Evolutionary conservation across 1,284 basidiomycete genomes (phyloP).

Genomic region (Microbotryomycetes sp.): DNA sequence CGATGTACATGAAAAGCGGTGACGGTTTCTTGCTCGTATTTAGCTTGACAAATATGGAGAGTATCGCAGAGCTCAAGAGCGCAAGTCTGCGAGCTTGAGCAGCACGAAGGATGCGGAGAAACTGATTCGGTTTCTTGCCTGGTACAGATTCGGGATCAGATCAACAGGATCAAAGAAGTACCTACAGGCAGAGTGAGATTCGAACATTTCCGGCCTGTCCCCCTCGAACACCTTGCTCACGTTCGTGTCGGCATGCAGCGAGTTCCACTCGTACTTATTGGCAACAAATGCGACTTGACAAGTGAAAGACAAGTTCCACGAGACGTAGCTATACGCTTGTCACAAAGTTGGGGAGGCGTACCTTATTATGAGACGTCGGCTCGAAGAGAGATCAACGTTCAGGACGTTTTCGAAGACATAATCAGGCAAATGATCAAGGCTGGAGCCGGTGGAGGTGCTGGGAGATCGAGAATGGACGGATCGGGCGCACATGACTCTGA

Average conservation of each 20-base stretch:
- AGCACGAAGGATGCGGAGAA: too few species aligned
- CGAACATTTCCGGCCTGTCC: too few species aligned
- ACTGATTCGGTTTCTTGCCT: too few species aligned
- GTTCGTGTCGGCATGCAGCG: slow-evolving; percentile 23
- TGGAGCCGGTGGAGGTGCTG: slow-evolving; percentile 9
- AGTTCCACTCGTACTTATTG: slow-evolving; percentile 72
- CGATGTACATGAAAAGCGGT: slow-evolving; percentile 45
- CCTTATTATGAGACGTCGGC: slow-evolving; percentile 80
- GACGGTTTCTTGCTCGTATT: slow-evolving; percentile 75
- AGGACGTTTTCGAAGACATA: slow-evolving; percentile 62
- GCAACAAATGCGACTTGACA: slow-evolving; percentile 76
- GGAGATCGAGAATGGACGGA: not conserved
- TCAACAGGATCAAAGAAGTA: slow-evolving; percentile 59
- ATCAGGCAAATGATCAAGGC: slow-evolving; percentile 56
- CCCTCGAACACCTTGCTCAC: not conserved
- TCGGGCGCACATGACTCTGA: not conserved
- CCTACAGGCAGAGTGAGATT: slow-evolving; percentile 52
- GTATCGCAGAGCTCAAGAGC: slow-evolving; percentile 65
- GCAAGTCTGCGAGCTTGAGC: too few species aligned
- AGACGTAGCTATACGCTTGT: slow-evolving; percentile 57
- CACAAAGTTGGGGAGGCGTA: slow-evolving; percentile 56
- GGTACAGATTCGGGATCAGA: slow-evolving; percentile 58
- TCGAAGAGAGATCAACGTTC: slow-evolving; percentile 63
- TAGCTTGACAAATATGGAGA: slow-evolving; percentile 69
- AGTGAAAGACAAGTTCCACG: slow-evolving; percentile 71